Percentiles rank a stretch among this genome's conserved stretches.
phyloP scores from a whole-genome alignment of 805 yeast species.

The Kluyveromyces wickerhamii region DNA sequence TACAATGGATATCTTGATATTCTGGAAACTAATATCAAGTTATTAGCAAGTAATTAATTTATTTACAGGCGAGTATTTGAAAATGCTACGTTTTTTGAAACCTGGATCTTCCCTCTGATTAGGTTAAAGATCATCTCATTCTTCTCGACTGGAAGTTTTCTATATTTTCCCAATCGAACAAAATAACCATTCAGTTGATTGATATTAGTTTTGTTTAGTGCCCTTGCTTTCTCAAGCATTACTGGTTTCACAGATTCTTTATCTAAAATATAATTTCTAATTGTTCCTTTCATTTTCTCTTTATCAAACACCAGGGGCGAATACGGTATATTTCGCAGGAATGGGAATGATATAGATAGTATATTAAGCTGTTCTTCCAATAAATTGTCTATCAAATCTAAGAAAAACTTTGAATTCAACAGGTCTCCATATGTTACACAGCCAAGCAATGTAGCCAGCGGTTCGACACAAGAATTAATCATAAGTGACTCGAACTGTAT shows the following conservation, averaged over 20 bases:
- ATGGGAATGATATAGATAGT: slow-evolving; percentile 13
- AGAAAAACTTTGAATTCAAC: slow-evolving; percentile 7
- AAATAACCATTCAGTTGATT: slow-evolving; percentile 65
- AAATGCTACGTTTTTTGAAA: slow-evolving; percentile 15
- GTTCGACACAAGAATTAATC: slow-evolving; percentile 19
- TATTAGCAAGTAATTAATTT: slow-evolving; percentile 2
- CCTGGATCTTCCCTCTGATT: slow-evolving; percentile 32
- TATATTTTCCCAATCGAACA: slow-evolving; percentile 38
- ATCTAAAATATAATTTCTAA: slow-evolving; percentile 25
- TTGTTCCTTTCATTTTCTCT: slow-evolving; percentile 30
- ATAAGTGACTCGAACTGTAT: slow-evolving; percentile 19
- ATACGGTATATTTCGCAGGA: slow-evolving; percentile 18
- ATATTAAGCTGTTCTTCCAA: slow-evolving; percentile 21
- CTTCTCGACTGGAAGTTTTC: slow-evolving; percentile 36
- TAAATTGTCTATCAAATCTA: slow-evolving; percentile 10
- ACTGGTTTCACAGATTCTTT: slow-evolving; percentile 45
- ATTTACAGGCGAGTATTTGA: slow-evolving; percentile 5
- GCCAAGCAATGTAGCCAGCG: slow-evolving; percentile 19
- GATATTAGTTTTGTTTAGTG: slow-evolving; percentile 47
- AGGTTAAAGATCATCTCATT: slow-evolving; percentile 41
- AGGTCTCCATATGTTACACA: slow-evolving; percentile 18
- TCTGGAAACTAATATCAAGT: slow-evolving; percentile 4
- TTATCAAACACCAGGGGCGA: slow-evolving; percentile 20
- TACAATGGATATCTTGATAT: slow-evolving; percentile 18
- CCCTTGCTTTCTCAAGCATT: slow-evolving; percentile 16